These are phyloP conservation scores for Trifolium subterraneum DNA, from an alignment of 306 rosid genomes.

Conservation along the genomic window DNA sequence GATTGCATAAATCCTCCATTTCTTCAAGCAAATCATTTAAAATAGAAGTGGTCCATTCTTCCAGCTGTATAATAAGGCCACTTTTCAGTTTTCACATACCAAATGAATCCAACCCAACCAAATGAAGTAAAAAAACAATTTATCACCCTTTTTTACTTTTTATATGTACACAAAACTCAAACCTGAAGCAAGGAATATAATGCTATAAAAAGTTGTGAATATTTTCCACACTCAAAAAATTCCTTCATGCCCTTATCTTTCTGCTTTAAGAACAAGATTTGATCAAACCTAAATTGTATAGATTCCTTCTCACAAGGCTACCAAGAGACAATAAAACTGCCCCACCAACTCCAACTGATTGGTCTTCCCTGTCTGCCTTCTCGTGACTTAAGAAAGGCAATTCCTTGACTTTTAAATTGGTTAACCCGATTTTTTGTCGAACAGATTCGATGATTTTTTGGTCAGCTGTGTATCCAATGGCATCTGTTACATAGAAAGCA, in stretches of 20 bases:
- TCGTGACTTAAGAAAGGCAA: constrained; percentile 56
- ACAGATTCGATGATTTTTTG: constrained; percentile 68
- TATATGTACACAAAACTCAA: constrained; percentile 75
- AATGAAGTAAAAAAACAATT: constrained; percentile 46
- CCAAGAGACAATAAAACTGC: constrained; percentile 86
- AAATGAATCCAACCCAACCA: constrained; percentile 63
- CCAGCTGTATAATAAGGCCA: constrained; percentile 35
- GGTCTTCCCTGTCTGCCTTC: constrained; percentile 67
- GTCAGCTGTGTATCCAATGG: constrained; percentile 68
- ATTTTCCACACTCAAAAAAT: constrained; percentile 47
- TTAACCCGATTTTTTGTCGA: constrained; percentile 72
- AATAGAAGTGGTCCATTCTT: constrained; percentile 35
- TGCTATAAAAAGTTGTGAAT: constrained; percentile 49
- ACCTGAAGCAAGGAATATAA: constrained; percentile 78
- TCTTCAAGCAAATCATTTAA: constrained; percentile 55
- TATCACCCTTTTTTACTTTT: constrained; percentile 51
- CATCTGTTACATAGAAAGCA: constrained; percentile 82
- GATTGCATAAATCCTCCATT: constrained; percentile 32
- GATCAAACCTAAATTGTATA: constrained; percentile 88
- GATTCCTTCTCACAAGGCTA: constrained; percentile 92
- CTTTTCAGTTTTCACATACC: constrained; percentile 54
- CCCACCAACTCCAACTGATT: constrained; percentile 82
- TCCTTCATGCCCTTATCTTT: constrained; percentile 7
- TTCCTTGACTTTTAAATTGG: constrained; percentile 72
- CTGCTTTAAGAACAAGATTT: constrained; percentile 73